Evolutionary conservation across 352 stramenopile species (phyloP).

Genomic region (Phytophthora tubulina): DNA sequence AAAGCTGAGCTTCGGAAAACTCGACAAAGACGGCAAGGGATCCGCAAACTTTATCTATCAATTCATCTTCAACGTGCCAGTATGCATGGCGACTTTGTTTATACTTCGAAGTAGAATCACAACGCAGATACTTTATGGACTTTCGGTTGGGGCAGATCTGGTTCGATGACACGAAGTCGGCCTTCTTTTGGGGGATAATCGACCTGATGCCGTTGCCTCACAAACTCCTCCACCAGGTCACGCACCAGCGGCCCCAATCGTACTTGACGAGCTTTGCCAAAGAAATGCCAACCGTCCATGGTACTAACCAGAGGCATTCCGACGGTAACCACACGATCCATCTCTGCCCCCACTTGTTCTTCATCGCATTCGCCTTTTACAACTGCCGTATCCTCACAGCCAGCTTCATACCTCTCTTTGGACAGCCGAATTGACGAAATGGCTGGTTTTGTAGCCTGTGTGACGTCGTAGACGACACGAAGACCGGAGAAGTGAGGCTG

Average conservation of each 20-base stretch:
- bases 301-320: constrained; percentile 41
- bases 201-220: constrained; percentile 28
- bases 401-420: constrained; percentile 24
- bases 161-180: constrained; percentile 33
- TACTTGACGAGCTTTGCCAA: constrained; percentile 32
- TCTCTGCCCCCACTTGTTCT: constrained; percentile 12
- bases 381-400: neutral
- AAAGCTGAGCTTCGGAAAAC: neutral
- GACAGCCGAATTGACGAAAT: constrained; percentile 52
- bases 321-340: constrained; percentile 37
- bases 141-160: constrained; percentile 2
- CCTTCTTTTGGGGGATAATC: constrained; percentile 36
- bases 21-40: too few relatives aligned
- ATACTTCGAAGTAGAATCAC: constrained; percentile 8
- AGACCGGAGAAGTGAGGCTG: constrained; percentile 82
- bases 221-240: constrained; percentile 45
- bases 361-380: neutral
- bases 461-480: constrained; percentile 46
- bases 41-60: neutral
- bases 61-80: neutral
- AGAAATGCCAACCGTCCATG: constrained; percentile 49
- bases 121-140: constrained; percentile 20
- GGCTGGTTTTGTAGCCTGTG: constrained; percentile 6
- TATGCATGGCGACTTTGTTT: neutral
- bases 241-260: constrained; percentile 40